Base-by-base conservation (phyloP, 2,329 filamentous ascomycete species). In the Fusarium sp. region DNA sequence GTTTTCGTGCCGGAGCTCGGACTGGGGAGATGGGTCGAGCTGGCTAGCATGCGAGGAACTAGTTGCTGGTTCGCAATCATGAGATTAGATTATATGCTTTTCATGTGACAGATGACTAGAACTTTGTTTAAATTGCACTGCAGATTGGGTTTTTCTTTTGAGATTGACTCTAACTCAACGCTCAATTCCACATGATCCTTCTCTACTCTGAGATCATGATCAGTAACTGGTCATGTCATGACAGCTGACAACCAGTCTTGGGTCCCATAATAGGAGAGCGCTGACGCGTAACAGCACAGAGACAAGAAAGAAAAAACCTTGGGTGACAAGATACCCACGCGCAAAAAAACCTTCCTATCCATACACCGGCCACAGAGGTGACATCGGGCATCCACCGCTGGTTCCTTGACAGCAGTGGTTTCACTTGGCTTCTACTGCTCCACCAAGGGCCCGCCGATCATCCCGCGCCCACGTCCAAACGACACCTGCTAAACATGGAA, bases 361-460 rank as follows among this genome's bases (percentile, higher is more conserved):
- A 61, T 65, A 53, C 46, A 62, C 12, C 57, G 28, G 47, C 52
- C 30, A 39, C 43, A 50, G 12, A 31, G 9, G 34, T 58, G 46
- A 51, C 55, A 58, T 58, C 23, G 41, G 31, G 23, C 18, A 53
- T 30, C 52, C 47, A 39, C 67, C 67, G 43, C 56, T 40, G 16
- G 13, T 47, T 64, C 66, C 54, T 59, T 48, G 50, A 67, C 58
- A 60, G 55, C 40, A 48, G 47, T 34, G 12, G 67, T 70, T 70
- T 70, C 67, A 68, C 61, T 7, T 30, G 23, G 28, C 30, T 53
- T 37, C 41, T 44, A 30, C 66, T 54, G 70, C 41, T 66, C 62
- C 66, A 66, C 66, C 36, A 8, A 28, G n/a, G 39, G 16, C n/a
- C 50, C 51, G 23, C 50, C 65, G 40, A 54, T 40, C 53, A 41